These are phyloP conservation scores for Lactarius hatsudake DNA, from an alignment of 768 basidiomycete species.

Conservation along the genomic window DNA sequence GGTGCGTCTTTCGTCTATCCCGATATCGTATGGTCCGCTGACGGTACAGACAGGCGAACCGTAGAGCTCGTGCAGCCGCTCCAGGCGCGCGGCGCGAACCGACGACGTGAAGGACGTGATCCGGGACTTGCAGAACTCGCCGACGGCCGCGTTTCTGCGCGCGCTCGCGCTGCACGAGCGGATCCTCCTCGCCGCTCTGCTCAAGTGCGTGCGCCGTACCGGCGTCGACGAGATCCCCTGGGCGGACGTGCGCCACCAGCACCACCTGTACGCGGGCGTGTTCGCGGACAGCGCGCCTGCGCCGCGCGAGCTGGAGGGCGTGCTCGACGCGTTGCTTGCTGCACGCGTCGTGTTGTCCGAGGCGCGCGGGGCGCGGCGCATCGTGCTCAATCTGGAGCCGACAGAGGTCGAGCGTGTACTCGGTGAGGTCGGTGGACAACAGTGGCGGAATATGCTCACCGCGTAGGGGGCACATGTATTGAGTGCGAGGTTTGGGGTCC, in stretches of 20 bases:
- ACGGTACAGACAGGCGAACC: conserved; percentile 52
- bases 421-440: conserved; percentile 69
- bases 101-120: conserved; percentile 79
- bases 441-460: conserved; percentile 57
- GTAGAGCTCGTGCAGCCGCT: conserved; percentile 70
- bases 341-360: conserved; percentile 77
- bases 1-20: conserved; percentile 43
- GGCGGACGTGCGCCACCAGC: conserved; percentile 79
- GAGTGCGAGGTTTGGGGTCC: neutral
- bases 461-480: neutral
- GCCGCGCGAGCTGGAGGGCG: conserved; percentile 57
- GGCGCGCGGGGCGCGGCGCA: conserved; percentile 60
- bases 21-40: neutral
- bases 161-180: conserved; percentile 87
- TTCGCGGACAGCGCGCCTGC: conserved; percentile 62
- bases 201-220: conserved; percentile 78
- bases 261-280: conserved; percentile 62
- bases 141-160: conserved; percentile 77
- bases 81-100: conserved; percentile 51
- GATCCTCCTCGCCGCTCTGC: conserved; percentile 78
- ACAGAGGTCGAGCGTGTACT: conserved; percentile 83
- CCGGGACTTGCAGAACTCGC: conserved; percentile 85
- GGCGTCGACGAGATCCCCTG: conserved; percentile 88
- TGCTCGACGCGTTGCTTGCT: conserved; percentile 74
- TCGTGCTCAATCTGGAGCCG: conserved; percentile 82